Base-by-base conservation (phyloP, 805 yeast genomes). In the Isabelozyma rhagii region DNA sequence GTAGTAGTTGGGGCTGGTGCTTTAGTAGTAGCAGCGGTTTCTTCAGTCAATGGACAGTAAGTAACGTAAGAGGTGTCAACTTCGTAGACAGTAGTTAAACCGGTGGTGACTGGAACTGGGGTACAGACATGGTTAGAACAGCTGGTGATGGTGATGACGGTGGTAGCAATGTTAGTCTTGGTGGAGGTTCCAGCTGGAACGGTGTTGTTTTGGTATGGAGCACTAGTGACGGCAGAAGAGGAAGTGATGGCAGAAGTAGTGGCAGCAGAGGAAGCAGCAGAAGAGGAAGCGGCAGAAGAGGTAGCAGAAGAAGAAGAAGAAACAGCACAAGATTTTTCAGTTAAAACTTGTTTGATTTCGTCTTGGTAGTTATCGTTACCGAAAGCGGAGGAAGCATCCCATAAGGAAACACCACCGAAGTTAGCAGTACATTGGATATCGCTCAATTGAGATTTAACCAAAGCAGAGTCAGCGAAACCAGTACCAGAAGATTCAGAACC, bases 401-500 rank as follows among this genome's bases (percentile, higher is more conserved):
- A 68, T 34, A 68, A 49, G 25, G 66, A 58, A 27, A 73, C 59
- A 38, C 70, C 77, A 21, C 72, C 77, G 36, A 73, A 69, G 55
- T 57, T 53, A 40, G 55, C 43, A 45, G 50, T 54, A 42, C 56
- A 51, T 45, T 46, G 48, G 45, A 57, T 53, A 38, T 48, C 47
- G 13, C 49, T 50, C 17, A 63, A 39, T 38, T 49, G 47, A 29
- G 46, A 25, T 50, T 59, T 47, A 28, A 67, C 62, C 8, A 54
- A 43, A 10, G 50, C 53, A 31, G 63, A 45, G 36, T 49, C 47
- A 31, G 72, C 72, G 55, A 80, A 86, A 14, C 91, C 91, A 4
- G 89, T 87, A 44, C 85, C 80, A 39, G 72, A 44, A 17, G 71
- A 38, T 13, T 76, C 59, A 13, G 80, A 82, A 11, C 67, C 67